phyloP scores from a whole-genome alignment of 805 yeast species.

The Kodamaea kaohsiungensis region DNA sequence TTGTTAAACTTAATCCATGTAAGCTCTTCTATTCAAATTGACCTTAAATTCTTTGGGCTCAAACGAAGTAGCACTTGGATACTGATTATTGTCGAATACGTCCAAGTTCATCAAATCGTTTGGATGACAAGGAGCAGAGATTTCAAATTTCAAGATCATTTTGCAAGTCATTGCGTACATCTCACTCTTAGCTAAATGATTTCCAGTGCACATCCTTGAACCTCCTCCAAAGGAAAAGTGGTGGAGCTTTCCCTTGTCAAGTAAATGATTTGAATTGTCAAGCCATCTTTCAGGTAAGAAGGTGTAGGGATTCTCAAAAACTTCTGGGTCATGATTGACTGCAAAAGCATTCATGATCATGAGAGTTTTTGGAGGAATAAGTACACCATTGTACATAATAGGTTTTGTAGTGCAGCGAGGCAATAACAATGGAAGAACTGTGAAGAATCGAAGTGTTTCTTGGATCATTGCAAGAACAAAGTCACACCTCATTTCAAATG shows the following conservation, averaged over 20 bases:
- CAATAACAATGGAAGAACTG: slow-evolving; percentile 66
- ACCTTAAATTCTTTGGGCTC: slow-evolving; percentile 52
- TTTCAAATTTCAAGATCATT: slow-evolving; percentile 50
- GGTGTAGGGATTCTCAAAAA: slow-evolving; percentile 44
- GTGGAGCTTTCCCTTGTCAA: slow-evolving; percentile 16
- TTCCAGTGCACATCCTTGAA: slow-evolving; percentile 71
- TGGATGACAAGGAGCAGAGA: slow-evolving; percentile 38
- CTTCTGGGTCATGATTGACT: slow-evolving; percentile 60
- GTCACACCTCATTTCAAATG: slow-evolving; percentile 37
- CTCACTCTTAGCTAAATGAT: slow-evolving; percentile 62
- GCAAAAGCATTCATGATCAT: slow-evolving; percentile 69
- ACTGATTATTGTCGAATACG: slow-evolving; percentile 51
- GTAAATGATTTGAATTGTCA: slow-evolving; percentile 14
- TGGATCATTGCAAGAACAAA: slow-evolving; percentile 58
- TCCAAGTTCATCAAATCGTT: slow-evolving; percentile 44
- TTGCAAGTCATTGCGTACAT: slow-evolving; percentile 60
- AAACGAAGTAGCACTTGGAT: slow-evolving; percentile 61
- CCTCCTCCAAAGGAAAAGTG: slow-evolving; percentile 73
- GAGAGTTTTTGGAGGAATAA: slow-evolving; percentile 57
- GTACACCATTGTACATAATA: slow-evolving; percentile 37
- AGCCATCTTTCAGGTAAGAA: slow-evolving; percentile 60
- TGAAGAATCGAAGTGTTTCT: slow-evolving; percentile 61
- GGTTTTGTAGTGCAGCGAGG: slow-evolving; percentile 61
- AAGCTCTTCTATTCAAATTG: neutral
- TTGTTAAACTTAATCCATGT: neutral